Evolutionary conservation across 768 basidiomycete species (phyloP), one percentile per base, ranked within the genome.

Genomic region (Leccinum rimulosum): DNA sequence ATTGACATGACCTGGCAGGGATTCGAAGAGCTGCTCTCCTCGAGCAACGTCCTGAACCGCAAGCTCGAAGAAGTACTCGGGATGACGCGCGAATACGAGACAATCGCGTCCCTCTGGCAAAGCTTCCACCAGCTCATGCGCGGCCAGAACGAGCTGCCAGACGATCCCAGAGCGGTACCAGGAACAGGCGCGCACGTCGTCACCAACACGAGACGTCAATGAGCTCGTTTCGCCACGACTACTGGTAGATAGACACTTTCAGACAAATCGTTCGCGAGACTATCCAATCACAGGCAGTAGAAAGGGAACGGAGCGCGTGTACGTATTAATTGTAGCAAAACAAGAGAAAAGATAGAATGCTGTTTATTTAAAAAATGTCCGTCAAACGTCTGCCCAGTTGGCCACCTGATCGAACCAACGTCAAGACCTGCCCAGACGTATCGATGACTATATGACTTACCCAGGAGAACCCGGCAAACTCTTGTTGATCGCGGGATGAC

Each of bases 401-500:
- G 85, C 85, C 54, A 73, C 68, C 69, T 70, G 55, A 36, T 38
- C 19, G 14, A 15, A 25, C 0, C 19, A 6, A 6, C 6, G 12
- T 38, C 51, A 54, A 56, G 51, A 19, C 35, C 8, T 19, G 54
- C 19, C 10, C 0, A 1, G 10, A 10, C 0, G 27, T 50, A 4
- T 30, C 19, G 36, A 45, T n/a, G 8, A 27, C 10, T 5, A 27
- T 15, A 8, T 14, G 14, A 59, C 72, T 58, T 57, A 91, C 92
- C 93, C 95, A 98, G 61, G 94, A 96, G 81, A 98, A 98, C 17
- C 95, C 95, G 65, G 92, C 88, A 78, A 99, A 99, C 74, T 98
- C 96, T 55, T 87, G 83, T 75, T 99, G 97, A 69, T 98, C 94
- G 52, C 87, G 87, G 28, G 89, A 69, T 19, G 93, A 93, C 60